Evolutionary conservation across 139 green algal species (phyloP).

Genomic region (Tetratostichococcus sp.): DNA sequence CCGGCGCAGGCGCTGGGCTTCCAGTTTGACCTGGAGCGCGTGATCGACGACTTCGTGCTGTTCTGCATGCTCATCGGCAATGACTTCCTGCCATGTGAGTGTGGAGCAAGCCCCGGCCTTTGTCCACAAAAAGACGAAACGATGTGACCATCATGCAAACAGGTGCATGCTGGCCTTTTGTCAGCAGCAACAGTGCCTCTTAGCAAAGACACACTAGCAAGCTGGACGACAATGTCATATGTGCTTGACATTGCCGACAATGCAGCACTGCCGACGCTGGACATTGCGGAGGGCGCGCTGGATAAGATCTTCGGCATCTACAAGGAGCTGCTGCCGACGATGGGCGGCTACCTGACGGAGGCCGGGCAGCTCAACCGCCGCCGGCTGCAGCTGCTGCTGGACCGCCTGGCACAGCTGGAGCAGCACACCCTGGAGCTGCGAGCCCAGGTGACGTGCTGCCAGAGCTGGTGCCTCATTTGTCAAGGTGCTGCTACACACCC

Average conservation of each 20-base stretch:
- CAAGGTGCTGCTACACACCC: slow-evolving; percentile 68
- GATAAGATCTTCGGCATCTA: slow-evolving; percentile 89
- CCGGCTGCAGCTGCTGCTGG: slow-evolving; percentile 68
- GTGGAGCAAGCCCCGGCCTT: too few species aligned
- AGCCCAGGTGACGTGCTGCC: slow-evolving; percentile 64
- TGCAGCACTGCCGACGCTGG: slow-evolving; percentile 78
- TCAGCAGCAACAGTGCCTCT: too few species aligned
- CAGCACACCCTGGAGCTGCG: slow-evolving; percentile 67
- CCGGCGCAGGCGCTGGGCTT: slow-evolving; percentile 24
- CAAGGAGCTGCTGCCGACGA: slow-evolving; percentile 70
- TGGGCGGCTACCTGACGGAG: slow-evolving; percentile 85
- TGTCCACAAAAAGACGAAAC: too few species aligned
- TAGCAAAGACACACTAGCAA: too few species aligned
- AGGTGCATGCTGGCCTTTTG: too few species aligned
- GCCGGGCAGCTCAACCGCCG: slow-evolving; percentile 59
- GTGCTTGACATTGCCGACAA: background rate
- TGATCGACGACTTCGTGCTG: slow-evolving; percentile 94
- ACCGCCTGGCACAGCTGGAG: slow-evolving; percentile 57
- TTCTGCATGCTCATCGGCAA: slow-evolving; percentile 96
- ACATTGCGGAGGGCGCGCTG: slow-evolving; percentile 87
- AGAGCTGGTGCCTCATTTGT: too few species aligned
- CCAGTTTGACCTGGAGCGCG: slow-evolving; percentile 68
- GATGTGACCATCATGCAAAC: too few species aligned
- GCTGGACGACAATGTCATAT: too few species aligned
- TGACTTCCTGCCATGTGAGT: slow-evolving; percentile 82